These are phyloP conservation scores for Thymus mandschuricus DNA, from an alignment of 257 asterid species.

Conservation along the genomic window DNA sequence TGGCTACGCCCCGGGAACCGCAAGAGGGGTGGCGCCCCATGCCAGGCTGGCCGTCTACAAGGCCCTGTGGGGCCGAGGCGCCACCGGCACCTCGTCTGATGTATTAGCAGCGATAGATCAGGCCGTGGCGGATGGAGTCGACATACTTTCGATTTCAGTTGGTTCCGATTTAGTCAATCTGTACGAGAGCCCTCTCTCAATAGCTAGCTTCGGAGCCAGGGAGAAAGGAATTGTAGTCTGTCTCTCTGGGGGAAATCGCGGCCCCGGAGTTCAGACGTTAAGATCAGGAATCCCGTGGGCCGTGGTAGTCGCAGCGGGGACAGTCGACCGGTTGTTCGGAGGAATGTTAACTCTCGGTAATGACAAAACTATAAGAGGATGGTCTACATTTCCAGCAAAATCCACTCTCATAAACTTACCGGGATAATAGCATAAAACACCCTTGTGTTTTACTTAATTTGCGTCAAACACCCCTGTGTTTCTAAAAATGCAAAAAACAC, in stretches of 20 bases:
- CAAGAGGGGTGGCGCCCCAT: slow-evolving; percentile 31
- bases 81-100: slow-evolving; percentile 20
- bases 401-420: slow-evolving; percentile 9
- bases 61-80: background rate
- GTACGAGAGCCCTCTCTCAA: slow-evolving; percentile 38
- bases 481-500: no score
- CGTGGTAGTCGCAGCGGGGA: slow-evolving; percentile 40
- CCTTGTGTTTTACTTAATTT: no score
- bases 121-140: slow-evolving; percentile 47
- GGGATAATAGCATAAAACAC: background rate
- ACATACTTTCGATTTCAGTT: slow-evolving; percentile 34
- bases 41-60: slow-evolving; percentile 32
- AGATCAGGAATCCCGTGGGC: slow-evolving; percentile 43
- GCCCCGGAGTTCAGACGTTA: background rate
- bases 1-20: slow-evolving; percentile 31
- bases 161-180: background rate
- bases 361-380: slow-evolving; percentile 38
- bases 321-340: slow-evolving; percentile 40
- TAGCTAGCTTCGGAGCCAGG: slow-evolving; percentile 48
- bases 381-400: slow-evolving; percentile 39
- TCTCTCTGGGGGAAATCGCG: slow-evolving; percentile 42
- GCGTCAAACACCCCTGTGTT: no score
- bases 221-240: slow-evolving; percentile 44
- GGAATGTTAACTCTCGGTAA: slow-evolving; percentile 45
- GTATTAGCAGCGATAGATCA: slow-evolving; percentile 39